Base-by-base conservation (phyloP, 768 basidiomycete genomes). In the Suillus subluteus region DNA sequence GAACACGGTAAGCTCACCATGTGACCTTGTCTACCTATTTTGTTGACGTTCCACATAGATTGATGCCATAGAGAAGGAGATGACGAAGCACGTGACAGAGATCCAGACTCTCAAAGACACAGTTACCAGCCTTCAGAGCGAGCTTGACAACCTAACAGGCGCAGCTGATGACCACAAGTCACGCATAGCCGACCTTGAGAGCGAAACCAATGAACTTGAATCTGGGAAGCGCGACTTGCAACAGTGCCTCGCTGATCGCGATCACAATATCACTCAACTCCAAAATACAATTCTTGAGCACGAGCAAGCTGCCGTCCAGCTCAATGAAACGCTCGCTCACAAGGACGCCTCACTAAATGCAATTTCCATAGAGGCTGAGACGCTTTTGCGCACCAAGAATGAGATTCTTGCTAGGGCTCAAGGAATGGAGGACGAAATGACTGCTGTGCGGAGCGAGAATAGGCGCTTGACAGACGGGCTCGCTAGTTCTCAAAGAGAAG, bases 281-380 rank as follows among this genome's bases (percentile, higher is more conserved):
- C 59, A 44, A 61, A 43, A 21, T 21, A 30, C 41, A 43, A 30
- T 43, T 32, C 41, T 61, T 30, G 11, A 61, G 18, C 11, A 62
- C 16, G 46, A 30, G 38, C 35, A 55, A 9, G 52, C 12, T 18
- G 43, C 46, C 5, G 41, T 38, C 26, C 46, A 46, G 26, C 46
- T 68, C 13, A 68, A 74, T 38, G 43, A 58, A 7, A 67, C 76
- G 21, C 55, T 71, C 58, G 58, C 69, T 13, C 65, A 63, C 18
- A 66, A 66, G 37, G 68, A 74, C 50, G 62, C 64, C n/a, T 65
- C 64, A 43, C 55, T 79, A 58, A 67, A 69, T 16, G 73, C 73
- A 62, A 75, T 75, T 66, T 72, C 72, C 68, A 54, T 65, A 40
- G 75, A 70, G 66, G 67, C 78, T 40, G 71, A 69, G 55, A 63